Percentiles rank a stretch among this genome's conserved stretches.
phyloP scores from a whole-genome alignment of 257 asterid species.

The Paulownia fortunei region DNA sequence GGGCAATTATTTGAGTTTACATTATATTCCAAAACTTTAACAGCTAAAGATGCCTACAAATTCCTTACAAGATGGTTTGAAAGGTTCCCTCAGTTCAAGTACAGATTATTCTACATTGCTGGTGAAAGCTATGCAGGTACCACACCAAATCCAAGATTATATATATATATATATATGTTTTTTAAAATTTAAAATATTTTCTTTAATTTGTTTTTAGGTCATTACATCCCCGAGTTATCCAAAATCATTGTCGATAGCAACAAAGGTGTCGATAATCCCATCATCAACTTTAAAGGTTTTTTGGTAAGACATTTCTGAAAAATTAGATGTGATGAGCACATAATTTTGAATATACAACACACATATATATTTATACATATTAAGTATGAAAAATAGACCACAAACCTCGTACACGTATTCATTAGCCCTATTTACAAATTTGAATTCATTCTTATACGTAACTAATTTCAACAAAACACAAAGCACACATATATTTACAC shows the following conservation, averaged over 20 bases:
- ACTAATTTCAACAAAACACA: no score
- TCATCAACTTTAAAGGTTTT: conserved; percentile 67
- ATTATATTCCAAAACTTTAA: not conserved
- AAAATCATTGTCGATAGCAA: conserved; percentile 49
- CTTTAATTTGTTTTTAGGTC: conserved; percentile 43
- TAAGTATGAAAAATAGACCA: no score
- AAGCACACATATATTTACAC: no score
- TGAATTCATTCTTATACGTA: no score
- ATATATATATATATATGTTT: not conserved
- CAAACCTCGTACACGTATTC: no score
- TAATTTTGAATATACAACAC: no score
- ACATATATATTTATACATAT: no score
- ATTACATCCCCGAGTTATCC: conserved; percentile 67
- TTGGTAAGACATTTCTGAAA: conserved; percentile 44
- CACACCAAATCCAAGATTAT: not conserved
- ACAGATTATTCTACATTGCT: conserved; percentile 58
- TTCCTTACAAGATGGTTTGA: conserved; percentile 58
- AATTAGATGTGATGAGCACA: no score
- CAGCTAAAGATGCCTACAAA: conserved; percentile 61
- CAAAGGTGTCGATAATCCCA: conserved; percentile 44
- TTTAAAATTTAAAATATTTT: not conserved
- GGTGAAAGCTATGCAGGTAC: conserved; percentile 81
- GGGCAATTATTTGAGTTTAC: not conserved
- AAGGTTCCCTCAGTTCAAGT: conserved; percentile 65
- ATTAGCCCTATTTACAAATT: no score